Percentiles rank a stretch among this genome's conserved stretches.
Conservation (phyloP, 2,329 filamentous ascomycete species). For the Aspergillus vadensis region DNA sequence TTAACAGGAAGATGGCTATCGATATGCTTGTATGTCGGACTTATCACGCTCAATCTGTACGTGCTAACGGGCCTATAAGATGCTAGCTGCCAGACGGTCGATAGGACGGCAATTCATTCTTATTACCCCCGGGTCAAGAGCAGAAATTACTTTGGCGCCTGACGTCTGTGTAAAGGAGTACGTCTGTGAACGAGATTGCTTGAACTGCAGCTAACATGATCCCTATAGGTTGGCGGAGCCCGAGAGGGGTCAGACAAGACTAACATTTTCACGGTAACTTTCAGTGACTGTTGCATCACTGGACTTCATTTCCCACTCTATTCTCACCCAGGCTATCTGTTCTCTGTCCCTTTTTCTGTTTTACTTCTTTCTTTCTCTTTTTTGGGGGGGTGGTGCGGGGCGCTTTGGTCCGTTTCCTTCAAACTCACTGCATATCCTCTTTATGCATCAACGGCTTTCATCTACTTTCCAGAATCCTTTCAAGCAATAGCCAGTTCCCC, state of each 20-base stretch:
- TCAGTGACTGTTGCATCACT: background rate
- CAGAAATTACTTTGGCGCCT: constrained; percentile 47
- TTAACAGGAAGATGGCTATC: constrained; percentile 91
- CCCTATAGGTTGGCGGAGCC: constrained; percentile 44
- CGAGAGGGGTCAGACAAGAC: constrained; percentile 46
- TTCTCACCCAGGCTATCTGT: no score
- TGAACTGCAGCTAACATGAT: background rate
- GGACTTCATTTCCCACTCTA: no score
- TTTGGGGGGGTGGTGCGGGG: no score
- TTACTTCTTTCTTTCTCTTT: background rate
- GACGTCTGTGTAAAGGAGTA: constrained; percentile 50
- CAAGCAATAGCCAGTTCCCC: background rate
- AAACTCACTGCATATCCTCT: background rate
- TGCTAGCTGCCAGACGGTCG: constrained; percentile 78
- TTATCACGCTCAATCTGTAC: no score
- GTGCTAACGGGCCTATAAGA: constrained; percentile 55
- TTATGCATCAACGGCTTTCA: background rate
- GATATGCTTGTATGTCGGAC: constrained; percentile 75
- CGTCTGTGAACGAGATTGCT: constrained; percentile 16
- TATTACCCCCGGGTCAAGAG: constrained; percentile 88
- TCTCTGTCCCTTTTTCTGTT: background rate
- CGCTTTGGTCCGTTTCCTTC: no score
- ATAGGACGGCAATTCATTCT: constrained; percentile 94
- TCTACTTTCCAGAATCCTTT: background rate
- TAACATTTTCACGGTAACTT: constrained; percentile 33